phyloP scores from a whole-genome alignment of 371 early-diverging fungal species.

The Haplosporangium sp. region DNA sequence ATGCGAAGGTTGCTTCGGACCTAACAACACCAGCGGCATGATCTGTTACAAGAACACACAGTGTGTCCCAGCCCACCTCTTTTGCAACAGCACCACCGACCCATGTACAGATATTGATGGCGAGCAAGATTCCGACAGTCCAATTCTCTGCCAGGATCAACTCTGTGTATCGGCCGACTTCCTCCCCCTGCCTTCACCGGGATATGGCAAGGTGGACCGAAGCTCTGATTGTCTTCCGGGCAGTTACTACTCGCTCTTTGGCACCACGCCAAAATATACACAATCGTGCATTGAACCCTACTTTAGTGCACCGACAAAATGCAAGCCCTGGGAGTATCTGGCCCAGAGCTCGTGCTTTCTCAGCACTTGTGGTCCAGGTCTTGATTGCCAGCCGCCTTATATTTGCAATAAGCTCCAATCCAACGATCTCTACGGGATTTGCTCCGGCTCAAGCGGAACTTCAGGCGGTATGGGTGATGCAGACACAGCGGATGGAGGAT shows the following conservation, averaged over 20 bases:
- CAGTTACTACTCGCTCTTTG: constrained; percentile 26
- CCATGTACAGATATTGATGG: constrained; percentile 18
- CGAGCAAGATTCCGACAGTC: constrained; percentile 13
- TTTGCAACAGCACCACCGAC: constrained; percentile 11
- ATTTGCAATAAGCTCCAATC: neutral
- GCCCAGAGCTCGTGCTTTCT: constrained; percentile 28
- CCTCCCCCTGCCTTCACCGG: constrained; percentile 19
- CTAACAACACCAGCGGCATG: constrained; percentile 15
- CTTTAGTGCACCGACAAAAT: neutral
- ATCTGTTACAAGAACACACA: constrained; percentile 37
- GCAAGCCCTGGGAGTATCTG: constrained; percentile 27
- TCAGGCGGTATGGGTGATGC: neutral
- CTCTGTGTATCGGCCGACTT: constrained; percentile 16
- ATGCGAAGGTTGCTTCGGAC: constrained; percentile 14
- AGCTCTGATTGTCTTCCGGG: constrained; percentile 11
- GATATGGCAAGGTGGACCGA: constrained; percentile 14
- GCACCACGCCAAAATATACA: constrained; percentile 20
- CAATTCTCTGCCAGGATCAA: constrained; percentile 10
- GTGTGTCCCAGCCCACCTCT: constrained; percentile 15
- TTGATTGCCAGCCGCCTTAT: constrained; percentile 18
- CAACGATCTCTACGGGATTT: constrained; percentile 12
- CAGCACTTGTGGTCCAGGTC: constrained; percentile 17
- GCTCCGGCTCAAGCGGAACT: constrained; percentile 10
- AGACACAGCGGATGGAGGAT: neutral
- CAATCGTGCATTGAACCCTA: constrained; percentile 22